Base-by-base conservation (phyloP, 2,329 filamentous ascomycete genomes). In the Davidsoniella eucalypti region DNA sequence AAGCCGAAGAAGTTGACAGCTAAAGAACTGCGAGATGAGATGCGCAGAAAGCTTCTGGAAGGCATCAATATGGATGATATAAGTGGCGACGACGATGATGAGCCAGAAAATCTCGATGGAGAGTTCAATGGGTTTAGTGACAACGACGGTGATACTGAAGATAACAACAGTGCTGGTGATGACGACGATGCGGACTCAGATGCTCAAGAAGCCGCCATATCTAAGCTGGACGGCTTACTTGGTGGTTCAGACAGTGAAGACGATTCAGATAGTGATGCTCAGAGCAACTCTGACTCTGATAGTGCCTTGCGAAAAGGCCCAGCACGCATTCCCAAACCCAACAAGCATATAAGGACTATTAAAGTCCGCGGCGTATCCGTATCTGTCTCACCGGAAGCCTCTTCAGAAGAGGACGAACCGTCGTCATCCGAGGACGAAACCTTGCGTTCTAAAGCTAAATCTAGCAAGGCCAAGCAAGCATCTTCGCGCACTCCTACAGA, bases 161-260 rank as follows among this genome's bases (percentile, higher is more conserved):
- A 57, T 5, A 53, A 50, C 21, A 54, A 58, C 4, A 54, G 59
- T 21, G 9, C 33, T 8, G 44, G 48, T 21, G 58, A 59, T 0
- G 59, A 59, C 1, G 56, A 57, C 3, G 59, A 57, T 4, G 52
- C 57, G n/a, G 56, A 56, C 16, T 56, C 57, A 12, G 59, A 59
- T 0, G 57, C 56, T 2, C 59, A 59, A 17, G 68, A 66, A 49
- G 67, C 59, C 33, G 63, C 60, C 23, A 61, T 64, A 53, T 60
- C 67, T 4, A 70, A 70, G 44, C 69, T 69, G 49, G 69, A 71
- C 25, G 59, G 66, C 37, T 61, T 73, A 12, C 61, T 74, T 1
- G 69, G 66, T 2, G 64, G 63, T 10, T 70, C 67, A 0, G 67
- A 65, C 7, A 64, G 65, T n/a, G 65, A 67, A 6, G 67, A 69